phyloP scores from a whole-genome alignment of 139 green algal species.

The Volvox africanus region DNA sequence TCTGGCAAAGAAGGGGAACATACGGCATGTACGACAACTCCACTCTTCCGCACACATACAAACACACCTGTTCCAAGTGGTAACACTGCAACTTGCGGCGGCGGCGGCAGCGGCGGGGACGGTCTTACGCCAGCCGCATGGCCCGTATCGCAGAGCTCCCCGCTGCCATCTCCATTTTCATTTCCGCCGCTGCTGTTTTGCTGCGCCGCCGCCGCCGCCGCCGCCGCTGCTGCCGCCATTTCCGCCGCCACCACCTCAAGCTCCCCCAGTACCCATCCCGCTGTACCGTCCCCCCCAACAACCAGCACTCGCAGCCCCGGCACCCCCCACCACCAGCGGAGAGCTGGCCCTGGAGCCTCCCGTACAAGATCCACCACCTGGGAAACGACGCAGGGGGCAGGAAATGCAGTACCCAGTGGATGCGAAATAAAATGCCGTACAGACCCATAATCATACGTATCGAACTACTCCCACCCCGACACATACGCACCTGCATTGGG shows the following conservation, averaged over 20 bases:
- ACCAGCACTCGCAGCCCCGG: slow-evolving; percentile 78
- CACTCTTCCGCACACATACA: no score
- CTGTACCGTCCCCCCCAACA: slow-evolving; percentile 87
- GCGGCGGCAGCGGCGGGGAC: slow-evolving; percentile 38
- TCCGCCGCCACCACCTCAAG: slow-evolving; percentile 59
- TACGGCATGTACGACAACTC: no score
- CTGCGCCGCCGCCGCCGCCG: not conserved
- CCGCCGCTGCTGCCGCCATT: slow-evolving; percentile 17
- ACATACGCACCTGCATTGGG: slow-evolving; percentile 75
- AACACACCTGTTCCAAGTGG: slow-evolving; percentile 17
- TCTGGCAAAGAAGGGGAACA: no score
- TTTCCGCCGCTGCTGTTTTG: not conserved
- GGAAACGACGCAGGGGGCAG: not conserved
- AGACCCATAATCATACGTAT: no score
- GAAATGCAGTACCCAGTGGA: no score
- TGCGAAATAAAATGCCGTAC: no score
- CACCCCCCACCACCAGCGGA: slow-evolving; percentile 77
- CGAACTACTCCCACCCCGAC: no score
- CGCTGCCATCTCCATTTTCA: not conserved
- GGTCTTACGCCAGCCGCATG: not conserved
- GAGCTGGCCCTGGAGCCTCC: slow-evolving; percentile 73
- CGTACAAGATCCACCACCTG: slow-evolving; percentile 76
- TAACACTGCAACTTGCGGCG: slow-evolving; percentile 83
- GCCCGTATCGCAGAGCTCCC: not conserved
- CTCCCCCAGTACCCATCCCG: slow-evolving; percentile 79